Conservation (phyloP, 164 flowering plant species). For the Cinnamomum chago region DNA sequence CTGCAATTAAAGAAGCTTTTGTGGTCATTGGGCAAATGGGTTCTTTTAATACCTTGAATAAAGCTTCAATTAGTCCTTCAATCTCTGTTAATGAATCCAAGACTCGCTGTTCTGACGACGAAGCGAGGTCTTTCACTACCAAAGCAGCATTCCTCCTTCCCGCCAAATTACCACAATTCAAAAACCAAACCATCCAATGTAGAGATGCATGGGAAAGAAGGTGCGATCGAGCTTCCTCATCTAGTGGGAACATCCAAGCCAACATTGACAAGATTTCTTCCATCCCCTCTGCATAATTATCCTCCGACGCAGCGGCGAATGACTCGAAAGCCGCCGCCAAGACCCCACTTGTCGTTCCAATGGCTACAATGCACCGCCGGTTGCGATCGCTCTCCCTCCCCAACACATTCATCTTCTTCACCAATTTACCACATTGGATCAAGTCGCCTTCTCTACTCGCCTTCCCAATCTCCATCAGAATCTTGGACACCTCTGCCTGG, state of each 20-base stretch:
- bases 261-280: slow-evolving; percentile 42
- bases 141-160: slow-evolving; percentile 42
- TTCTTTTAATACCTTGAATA: slow-evolving; percentile 44
- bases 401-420: slow-evolving; percentile 35
- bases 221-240: slow-evolving; percentile 24
- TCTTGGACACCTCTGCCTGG: slow-evolving; percentile 31
- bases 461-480: slow-evolving; percentile 24
- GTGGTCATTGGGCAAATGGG: slow-evolving; percentile 58
- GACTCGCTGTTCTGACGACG: slow-evolving; percentile 18
- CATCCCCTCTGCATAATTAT: slow-evolving; percentile 18
- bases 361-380: slow-evolving; percentile 35
- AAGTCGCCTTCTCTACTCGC: slow-evolving; percentile 21
- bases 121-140: slow-evolving; percentile 38
- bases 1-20: slow-evolving; percentile 47
- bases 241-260: slow-evolving; percentile 36
- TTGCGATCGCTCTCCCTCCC: slow-evolving; percentile 64
- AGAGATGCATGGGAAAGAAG: slow-evolving; percentile 43
- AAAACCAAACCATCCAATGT: slow-evolving; percentile 40
- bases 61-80: slow-evolving; percentile 42
- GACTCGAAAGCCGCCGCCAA: slow-evolving; percentile 38
- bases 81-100: slow-evolving; percentile 19
- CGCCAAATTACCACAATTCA: slow-evolving; percentile 37
- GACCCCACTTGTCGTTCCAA: slow-evolving; percentile 25
- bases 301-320: slow-evolving; percentile 23
- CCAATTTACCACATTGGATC: slow-evolving; percentile 26